A percentile compares a stretch with the other conserved stretches of the same genome.
phyloP scores from a whole-genome alignment of 257 asterid species.

The Nicotiana attenuata region DNA sequence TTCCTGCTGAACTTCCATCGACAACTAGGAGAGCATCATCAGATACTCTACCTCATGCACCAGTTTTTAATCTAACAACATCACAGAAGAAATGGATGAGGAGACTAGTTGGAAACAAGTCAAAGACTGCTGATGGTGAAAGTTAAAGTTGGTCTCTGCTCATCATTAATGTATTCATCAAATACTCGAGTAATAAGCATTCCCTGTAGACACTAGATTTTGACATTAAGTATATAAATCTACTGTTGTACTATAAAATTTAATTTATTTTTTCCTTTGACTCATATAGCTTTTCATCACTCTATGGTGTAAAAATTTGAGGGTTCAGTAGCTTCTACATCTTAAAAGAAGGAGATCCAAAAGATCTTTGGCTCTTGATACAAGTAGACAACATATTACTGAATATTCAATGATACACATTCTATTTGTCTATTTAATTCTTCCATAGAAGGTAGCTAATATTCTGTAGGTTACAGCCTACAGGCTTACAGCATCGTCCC shows the following conservation, averaged over 20 bases:
- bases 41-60: slow-evolving; percentile 16
- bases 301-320: background rate
- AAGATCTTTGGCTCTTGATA: background rate
- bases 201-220: background rate
- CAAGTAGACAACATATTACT: background rate
- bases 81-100: slow-evolving; percentile 67
- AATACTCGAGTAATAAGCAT: background rate
- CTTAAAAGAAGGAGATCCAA: background rate
- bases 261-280: background rate
- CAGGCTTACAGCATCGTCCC: background rate
- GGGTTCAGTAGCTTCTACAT: background rate
- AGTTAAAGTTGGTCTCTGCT: slow-evolving; percentile 15
- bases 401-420: background rate
- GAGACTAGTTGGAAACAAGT: slow-evolving; percentile 46
- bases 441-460: background rate
- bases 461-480: background rate
- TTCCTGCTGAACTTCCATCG: slow-evolving; percentile 88
- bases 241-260: background rate
- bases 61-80: slow-evolving; percentile 29
- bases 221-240: background rate
- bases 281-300: background rate
- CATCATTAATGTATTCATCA: background rate
- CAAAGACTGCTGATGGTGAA: slow-evolving; percentile 21
- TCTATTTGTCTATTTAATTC: background rate
- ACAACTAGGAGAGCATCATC: slow-evolving; percentile 28